phyloP scores from a whole-genome alignment of 2,329 filamentous ascomycete species.

The Neonectria faginata region DNA sequence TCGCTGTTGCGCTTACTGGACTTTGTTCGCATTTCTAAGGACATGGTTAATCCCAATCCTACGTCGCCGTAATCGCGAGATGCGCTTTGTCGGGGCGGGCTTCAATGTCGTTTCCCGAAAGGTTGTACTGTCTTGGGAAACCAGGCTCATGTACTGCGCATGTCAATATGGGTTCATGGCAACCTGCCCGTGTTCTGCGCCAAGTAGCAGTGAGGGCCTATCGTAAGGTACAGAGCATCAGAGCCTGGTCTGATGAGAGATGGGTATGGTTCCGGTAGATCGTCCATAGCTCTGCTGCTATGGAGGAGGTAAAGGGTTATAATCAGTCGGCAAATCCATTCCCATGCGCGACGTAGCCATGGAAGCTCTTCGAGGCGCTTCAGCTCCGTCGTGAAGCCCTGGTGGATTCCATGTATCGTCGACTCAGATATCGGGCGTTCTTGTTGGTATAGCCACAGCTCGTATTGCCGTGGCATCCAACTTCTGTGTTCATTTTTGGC shows the following conservation, averaged over 20 bases:
- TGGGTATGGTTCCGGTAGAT: not conserved
- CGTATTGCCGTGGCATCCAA: not conserved
- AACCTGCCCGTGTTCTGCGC: not conserved
- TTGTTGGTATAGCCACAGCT: not conserved
- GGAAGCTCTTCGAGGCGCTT: not conserved
- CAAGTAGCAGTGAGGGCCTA: not conserved
- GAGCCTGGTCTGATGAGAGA: not conserved
- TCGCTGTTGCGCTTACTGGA: no score
- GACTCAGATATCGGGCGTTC: not conserved
- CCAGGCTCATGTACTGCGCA: not conserved
- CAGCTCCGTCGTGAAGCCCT: not conserved
- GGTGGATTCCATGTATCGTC: not conserved
- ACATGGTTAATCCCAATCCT: not conserved
- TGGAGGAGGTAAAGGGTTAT: no score
- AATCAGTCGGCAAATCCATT: not conserved
- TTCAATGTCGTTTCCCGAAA: no score
- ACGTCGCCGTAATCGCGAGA: not conserved
- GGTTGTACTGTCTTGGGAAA: not conserved
- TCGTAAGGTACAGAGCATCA: not conserved
- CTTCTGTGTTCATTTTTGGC: constrained; percentile 62
- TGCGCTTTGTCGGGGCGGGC: not conserved
- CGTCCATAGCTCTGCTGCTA: not conserved
- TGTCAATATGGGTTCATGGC: not conserved
- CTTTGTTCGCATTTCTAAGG: no score
- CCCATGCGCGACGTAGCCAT: not conserved